Conservation (phyloP, 345 rosid genomes). For the Dipteronia sinensis region DNA sequence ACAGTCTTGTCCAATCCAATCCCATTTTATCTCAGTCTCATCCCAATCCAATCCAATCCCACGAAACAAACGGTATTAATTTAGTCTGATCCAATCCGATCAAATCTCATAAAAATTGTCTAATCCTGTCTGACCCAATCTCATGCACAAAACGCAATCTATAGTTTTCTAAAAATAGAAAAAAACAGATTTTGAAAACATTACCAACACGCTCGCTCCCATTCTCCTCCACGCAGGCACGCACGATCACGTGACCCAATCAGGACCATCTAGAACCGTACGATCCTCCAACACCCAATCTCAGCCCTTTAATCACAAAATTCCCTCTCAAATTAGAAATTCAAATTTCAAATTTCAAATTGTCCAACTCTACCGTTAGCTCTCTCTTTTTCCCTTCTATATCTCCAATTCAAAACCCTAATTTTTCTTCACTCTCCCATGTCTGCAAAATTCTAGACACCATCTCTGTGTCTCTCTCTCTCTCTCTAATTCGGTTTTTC, state of each 20-base stretch:
- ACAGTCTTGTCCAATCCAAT: too few relatives aligned
- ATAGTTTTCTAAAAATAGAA: too few relatives aligned
- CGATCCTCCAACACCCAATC: background rate
- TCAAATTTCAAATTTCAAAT: conserved; percentile 10
- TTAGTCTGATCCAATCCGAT: too few relatives aligned
- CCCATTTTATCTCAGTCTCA: too few relatives aligned
- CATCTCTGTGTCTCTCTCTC: conserved; percentile 15
- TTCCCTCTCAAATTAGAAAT: conserved; percentile 9
- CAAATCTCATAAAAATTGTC: too few relatives aligned
- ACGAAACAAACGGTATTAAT: too few relatives aligned
- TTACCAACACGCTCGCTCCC: background rate
- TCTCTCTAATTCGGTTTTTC: background rate
- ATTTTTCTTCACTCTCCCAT: background rate
- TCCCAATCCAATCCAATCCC: too few relatives aligned
- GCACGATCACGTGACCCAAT: background rate
- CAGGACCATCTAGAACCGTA: background rate
- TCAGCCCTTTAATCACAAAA: background rate
- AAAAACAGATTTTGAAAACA: too few relatives aligned
- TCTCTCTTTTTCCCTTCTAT: background rate
- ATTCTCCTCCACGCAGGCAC: too few relatives aligned
- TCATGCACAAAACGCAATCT: too few relatives aligned
- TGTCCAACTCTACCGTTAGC: conserved; percentile 12
- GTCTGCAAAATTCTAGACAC: conserved; percentile 6
- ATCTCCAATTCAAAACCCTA: background rate
- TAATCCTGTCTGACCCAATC: too few relatives aligned